Conservation (phyloP, 768 basidiomycete species). For the Tylopilus rubrobrunneus region DNA sequence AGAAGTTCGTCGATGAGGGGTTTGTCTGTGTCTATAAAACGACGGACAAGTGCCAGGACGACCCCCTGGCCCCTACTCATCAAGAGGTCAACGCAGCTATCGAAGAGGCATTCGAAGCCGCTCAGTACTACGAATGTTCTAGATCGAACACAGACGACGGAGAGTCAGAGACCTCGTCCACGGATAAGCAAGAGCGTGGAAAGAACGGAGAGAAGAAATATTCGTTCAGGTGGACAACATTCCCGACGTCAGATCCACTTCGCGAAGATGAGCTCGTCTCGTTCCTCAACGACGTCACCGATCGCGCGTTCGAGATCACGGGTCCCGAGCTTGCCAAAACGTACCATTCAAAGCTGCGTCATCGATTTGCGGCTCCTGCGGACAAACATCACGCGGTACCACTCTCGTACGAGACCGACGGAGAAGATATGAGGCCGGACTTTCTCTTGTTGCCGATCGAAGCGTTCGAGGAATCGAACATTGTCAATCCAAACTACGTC, state of each 20-base stretch:
- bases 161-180: background rate
- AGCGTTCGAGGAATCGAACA: too few relatives aligned
- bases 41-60: too few relatives aligned
- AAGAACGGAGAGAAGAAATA: background rate
- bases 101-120: slow-evolving; percentile 4
- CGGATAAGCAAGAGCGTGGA: background rate
- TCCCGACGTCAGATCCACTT: slow-evolving; percentile 1
- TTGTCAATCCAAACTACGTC: too few relatives aligned
- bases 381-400: too few relatives aligned
- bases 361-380: slow-evolving; percentile 6
- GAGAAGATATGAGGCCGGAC: too few relatives aligned
- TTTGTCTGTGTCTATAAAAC: background rate
- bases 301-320: background rate
- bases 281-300: slow-evolving; percentile 11
- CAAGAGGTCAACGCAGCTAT: background rate
- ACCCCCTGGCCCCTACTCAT: background rate
- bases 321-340: background rate
- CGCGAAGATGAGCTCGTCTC: slow-evolving; percentile 5
- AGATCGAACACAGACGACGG: too few relatives aligned
- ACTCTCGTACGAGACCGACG: too few relatives aligned
- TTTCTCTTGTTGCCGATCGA: too few relatives aligned
- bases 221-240: slow-evolving; percentile 2
- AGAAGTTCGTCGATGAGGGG: background rate
- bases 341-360: background rate
- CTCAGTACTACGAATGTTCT: background rate